Conservation (phyloP, 2,329 filamentous ascomycete species). For the Ceratocystis lukuohia region DNA sequence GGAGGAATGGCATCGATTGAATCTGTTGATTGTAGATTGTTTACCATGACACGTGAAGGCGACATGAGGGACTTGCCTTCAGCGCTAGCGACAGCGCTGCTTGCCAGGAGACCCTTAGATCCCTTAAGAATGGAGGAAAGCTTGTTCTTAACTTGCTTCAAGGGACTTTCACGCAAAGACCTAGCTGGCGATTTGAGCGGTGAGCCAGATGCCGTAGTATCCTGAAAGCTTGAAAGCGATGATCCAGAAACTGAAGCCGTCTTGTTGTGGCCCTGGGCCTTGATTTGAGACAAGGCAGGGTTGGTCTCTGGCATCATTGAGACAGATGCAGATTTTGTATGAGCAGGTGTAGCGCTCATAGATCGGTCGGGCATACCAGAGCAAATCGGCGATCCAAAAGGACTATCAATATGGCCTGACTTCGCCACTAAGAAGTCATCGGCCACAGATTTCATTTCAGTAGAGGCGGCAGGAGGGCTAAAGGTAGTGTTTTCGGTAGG, state of each 20-base stretch:
- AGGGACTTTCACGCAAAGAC: conserved; percentile 54
- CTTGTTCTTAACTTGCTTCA: conserved; percentile 87
- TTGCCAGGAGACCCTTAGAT: conserved; percentile 74
- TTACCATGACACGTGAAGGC: conserved; percentile 37
- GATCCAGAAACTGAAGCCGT: conserved; percentile 44
- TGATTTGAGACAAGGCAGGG: conserved; percentile 24
- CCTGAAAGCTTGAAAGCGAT: conserved; percentile 36
- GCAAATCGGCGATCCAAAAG: conserved; percentile 27
- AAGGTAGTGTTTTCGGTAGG: conserved; percentile 24
- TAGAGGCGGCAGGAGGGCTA: background rate
- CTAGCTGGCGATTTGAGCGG: conserved; percentile 44
- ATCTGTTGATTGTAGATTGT: conserved; percentile 36
- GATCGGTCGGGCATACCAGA: background rate
- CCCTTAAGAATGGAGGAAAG: conserved; percentile 82
- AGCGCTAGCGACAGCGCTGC: conserved; percentile 51
- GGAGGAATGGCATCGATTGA: conserved; percentile 28
- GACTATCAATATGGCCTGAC: conserved; percentile 27
- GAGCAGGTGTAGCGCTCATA: conserved; percentile 29
- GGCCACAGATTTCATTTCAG: conserved; percentile 13
- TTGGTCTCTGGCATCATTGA: conserved; percentile 34
- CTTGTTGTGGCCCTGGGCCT: conserved; percentile 12
- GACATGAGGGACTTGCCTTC: conserved; percentile 48
- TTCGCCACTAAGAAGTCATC: conserved; percentile 31
- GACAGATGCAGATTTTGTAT: conserved; percentile 52
- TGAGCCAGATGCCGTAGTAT: conserved; percentile 27